Base-by-base conservation (phyloP, 306 rosid genomes). In the Glycine soja region DNA sequence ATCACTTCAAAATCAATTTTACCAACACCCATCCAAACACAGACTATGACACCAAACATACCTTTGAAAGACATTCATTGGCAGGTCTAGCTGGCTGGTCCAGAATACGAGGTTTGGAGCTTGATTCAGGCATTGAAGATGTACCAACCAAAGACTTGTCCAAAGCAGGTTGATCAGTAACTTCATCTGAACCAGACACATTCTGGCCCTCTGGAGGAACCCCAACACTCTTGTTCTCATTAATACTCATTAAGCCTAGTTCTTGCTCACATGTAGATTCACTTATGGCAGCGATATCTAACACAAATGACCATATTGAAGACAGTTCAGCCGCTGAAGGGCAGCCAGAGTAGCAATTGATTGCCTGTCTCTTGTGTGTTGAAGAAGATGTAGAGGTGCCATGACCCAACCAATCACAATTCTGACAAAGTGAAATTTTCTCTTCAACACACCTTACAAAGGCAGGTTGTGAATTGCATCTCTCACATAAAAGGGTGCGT, bases 251-350 rank as follows among this genome's bases (percentile, higher is more conserved):
- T 81, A 92, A 88, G 63, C 98, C 92, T 75, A 96, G 78, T 78
- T 91, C 92, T 84, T 92, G 92, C 89, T 93, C 98, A 76, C 99
- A 96, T 9, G 89, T 89, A 70, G 75, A 70, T 85, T 93, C 97
- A 0, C 90, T 88, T 0, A 47, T 80, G 34, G 93, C 61, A 66
- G 91, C 85, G 43, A 85, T 76, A 66, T 92, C 94, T 14, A 79
- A 76, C 77, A 90, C 86, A 72, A 93, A 93, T 46, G 98, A 85
- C 99, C 99, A 96, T 74, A 96, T 88, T n/a, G 97, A 90, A 58
- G 98, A 93, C 75, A 96, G 88, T 78, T 96, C 99, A 0, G 88
- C 81, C 13, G 97, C 91, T 7, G 99, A 92, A 6, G 99, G 99
- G 88, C 99, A 96, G 61, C 97, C 99, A 2, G 95, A 75, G 89